Base-by-base conservation (phyloP, 2,329 filamentous ascomycete species). In the Dothideomycetes sp. region DNA sequence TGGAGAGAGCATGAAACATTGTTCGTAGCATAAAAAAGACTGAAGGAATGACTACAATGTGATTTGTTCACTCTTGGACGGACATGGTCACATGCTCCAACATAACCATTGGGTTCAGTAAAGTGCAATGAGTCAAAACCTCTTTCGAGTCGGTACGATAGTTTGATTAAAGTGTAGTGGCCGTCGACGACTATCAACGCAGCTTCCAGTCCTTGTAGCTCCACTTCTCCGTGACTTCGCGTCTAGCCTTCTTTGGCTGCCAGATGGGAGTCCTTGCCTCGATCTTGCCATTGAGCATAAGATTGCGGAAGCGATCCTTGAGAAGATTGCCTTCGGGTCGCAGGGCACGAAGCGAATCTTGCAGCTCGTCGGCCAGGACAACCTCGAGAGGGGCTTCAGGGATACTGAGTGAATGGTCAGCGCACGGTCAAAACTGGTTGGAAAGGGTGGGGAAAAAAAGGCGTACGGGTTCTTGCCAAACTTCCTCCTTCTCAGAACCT, bases 251-350 rank as follows among this genome's bases (percentile, higher is more conserved):
- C 72, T 84, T 94, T 53, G 73, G 74, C 65, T 91, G 89, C 12
- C 7, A 7, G 42, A 89, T 75, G 38, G 80, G 79, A 57, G 81
- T 81, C 51, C 91, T 74, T 36, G 76, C 75, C 69, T 98, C 91
- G 45, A 98, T 65, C 65, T 91, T 94, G 44, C 91, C 91, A 47
- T 87, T 77, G 24, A 96, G 73, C 46, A 96, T 68, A 63, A 96
- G 70, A 59, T 77, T 96, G 46, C 91, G 73, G 68, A 94, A 96
- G 37, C 91, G 75, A 55, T 98, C 91, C 50, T 86, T 86, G 50
- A 98, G 69, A 30, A 95, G 66, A 57, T 95, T 96, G n/a, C 91
- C 91, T 61, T 98, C 91, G 0, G 91, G 91, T 62, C 89, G 94
- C 48, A 71, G 57, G 31, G 61, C 59, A 31, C 67, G 59, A 37